These are phyloP conservation scores for Eucalyptus curtisii DNA, from an alignment of 345 rosid genomes.

Conservation along the genomic window DNA sequence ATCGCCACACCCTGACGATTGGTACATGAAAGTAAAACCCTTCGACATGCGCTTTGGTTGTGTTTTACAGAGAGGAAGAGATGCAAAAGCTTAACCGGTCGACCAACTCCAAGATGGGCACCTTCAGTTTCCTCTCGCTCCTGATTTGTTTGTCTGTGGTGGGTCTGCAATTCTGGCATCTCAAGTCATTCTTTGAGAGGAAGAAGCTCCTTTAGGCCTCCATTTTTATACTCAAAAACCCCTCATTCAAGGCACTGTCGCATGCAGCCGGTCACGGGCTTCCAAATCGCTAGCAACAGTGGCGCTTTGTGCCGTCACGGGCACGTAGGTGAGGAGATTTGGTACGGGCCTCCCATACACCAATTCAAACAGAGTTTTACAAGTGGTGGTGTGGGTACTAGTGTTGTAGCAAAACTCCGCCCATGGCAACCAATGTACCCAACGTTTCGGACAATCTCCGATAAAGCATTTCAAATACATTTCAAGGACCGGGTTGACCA, in stretches of 20 bases:
- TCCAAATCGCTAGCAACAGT: no score
- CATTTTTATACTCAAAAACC: not conserved
- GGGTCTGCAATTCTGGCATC: slow-evolving; percentile 70
- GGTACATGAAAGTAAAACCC: not conserved
- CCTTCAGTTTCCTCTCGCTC: slow-evolving; percentile 46
- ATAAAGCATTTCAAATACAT: no score
- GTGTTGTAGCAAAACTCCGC: no score
- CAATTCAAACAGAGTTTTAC: no score
- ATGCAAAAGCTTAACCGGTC: slow-evolving; percentile 66
- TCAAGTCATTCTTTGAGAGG: slow-evolving; percentile 77
- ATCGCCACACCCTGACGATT: not conserved
- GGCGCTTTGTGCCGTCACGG: no score
- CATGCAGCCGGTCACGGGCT: not conserved
- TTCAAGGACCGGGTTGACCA: no score
- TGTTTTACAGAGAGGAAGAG: slow-evolving; percentile 50
- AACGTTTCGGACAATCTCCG: no score
- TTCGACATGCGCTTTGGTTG: not conserved
- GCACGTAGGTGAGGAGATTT: no score
- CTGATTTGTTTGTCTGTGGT: slow-evolving; percentile 63
- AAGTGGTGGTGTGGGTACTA: no score
- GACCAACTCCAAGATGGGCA: slow-evolving; percentile 59
- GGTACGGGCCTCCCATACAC: no score
- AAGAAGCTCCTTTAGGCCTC: slow-evolving; percentile 54
- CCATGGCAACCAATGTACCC: no score
- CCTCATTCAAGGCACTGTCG: not conserved